These are phyloP conservation scores for Chondrostereum purpureum DNA, from an alignment of 1,284 basidiomycete species.

Conservation along the genomic window DNA sequence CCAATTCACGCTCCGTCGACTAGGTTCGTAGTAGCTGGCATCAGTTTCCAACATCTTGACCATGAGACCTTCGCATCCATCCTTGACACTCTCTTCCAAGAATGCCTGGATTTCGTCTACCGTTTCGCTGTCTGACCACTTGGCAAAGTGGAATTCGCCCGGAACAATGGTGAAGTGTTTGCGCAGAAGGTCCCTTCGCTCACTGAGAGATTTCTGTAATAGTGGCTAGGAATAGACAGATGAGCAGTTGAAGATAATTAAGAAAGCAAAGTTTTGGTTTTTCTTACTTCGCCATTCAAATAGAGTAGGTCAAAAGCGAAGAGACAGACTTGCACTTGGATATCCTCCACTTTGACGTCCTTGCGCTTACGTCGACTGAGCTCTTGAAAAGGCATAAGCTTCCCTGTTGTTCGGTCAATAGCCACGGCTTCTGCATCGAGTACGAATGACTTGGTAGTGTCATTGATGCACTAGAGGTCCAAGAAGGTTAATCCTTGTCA, in stretches of 20 bases:
- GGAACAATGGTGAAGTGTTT: conserved; percentile 80
- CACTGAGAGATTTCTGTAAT: conserved; percentile 58
- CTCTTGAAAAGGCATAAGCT: conserved; percentile 96
- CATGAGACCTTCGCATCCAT: conserved; percentile 98
- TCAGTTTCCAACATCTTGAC: conserved; percentile 96
- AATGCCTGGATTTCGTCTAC: conserved; percentile 94
- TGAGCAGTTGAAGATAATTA: conserved; percentile 4
- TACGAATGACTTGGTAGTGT: conserved; percentile 81
- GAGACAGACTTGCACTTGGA: conserved; percentile 91
- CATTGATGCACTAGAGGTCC: conserved; percentile 70
- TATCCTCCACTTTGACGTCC: conserved; percentile 94
- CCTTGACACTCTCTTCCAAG: conserved; percentile 93
- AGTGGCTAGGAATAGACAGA: conserved; percentile 42
- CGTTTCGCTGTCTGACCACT: conserved; percentile 82
- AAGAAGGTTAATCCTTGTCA: conserved; percentile 1
- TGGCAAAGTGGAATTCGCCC: conserved; percentile 92
- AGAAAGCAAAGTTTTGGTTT: background rate
- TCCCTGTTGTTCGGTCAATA: conserved; percentile 79
- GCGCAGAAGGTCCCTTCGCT: conserved; percentile 72
- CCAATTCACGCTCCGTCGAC: conserved; percentile 81
- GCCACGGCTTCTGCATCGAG: conserved; percentile 97
- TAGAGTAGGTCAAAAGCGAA: conserved; percentile 96
- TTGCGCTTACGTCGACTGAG: conserved; percentile 93
- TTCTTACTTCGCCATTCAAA: conserved; percentile 87
- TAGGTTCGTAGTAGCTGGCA: conserved; percentile 93